Evolutionary conservation across 371 early-diverging fungal species (phyloP), one percentile per base, ranked within the genome.

Genomic region (Actinomortierella ambigua): DNA sequence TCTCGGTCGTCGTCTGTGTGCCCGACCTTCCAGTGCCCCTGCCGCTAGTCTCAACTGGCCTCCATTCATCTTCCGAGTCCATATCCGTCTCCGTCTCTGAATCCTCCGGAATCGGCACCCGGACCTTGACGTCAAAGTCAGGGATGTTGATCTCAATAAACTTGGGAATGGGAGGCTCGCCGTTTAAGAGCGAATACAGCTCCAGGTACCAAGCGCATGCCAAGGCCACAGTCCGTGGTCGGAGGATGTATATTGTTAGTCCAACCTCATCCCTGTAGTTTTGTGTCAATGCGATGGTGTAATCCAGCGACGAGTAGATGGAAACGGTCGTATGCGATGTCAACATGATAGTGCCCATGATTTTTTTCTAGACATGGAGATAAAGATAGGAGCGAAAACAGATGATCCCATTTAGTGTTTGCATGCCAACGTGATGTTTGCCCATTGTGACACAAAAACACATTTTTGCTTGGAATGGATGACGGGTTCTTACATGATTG

Each of bases 171-270:
- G 66, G 63, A n/a, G 67, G 61, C 0, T 17, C 40, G 11, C 65
- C 66, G 22, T 65, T 44, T 24, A 77, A 29, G 6, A 76, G 58
- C 3, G 61, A 54, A 50, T 77, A 59, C n/a, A 77, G 64, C 14
- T 62, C 67, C 60, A 69, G 65, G 46, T 69, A 77, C 78, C 78
- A 77, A 17, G 69, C 70, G 17, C 69, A 60, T 1, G 70, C 67
- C 34, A 69, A 26, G 4, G 76, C 23, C 14, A 66, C 47, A 2
- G 78, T 77, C 15, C 69, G 46, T 5, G 67, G 69, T 8, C 77
- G 70, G 6, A 77, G 26, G 22, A 76, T 60, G 27, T 66, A 69
- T 15, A 67, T 44, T 6, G 73, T 66, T 46, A 71, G 49, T 0
- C 76, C 75, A 18, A 63, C 24, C 8, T 47, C 68, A 17, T 63